Evolutionary conservation across 2,329 filamentous ascomycete genomes (phyloP).

Genomic region (Fusarium napiforme): DNA sequence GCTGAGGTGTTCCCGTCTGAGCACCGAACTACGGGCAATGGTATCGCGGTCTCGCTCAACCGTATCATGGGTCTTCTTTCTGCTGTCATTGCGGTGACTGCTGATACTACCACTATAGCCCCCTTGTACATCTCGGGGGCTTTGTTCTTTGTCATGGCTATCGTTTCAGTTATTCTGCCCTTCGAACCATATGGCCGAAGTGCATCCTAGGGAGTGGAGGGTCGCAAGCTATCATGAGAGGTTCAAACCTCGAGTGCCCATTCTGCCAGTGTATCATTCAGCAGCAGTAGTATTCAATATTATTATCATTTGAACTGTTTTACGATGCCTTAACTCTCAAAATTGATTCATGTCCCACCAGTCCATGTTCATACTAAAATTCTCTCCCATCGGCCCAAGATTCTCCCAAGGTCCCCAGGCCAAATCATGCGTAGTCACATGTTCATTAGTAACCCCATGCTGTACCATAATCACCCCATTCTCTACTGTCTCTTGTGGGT

Average conservation of each 20-base stretch:
- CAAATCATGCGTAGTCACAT: not conserved
- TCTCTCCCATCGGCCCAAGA: slow-evolving; percentile 3
- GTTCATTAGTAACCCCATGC: not conserved
- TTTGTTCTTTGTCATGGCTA: slow-evolving; percentile 70
- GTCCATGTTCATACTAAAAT: slow-evolving; percentile 6
- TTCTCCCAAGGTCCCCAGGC: slow-evolving; percentile 35
- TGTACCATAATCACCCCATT: not conserved
- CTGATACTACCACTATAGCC: slow-evolving; percentile 68
- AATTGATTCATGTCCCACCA: slow-evolving; percentile 34
- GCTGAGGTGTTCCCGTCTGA: slow-evolving; percentile 72
- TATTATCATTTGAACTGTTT: too few relatives aligned
- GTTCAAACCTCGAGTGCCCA: accelerated
- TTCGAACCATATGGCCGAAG: slow-evolving; percentile 69
- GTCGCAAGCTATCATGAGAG: accelerated
- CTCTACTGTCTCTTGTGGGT: not conserved
- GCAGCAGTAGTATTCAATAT: too few relatives aligned
- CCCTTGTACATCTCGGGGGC: slow-evolving; percentile 75
- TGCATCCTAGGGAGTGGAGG: not conserved
- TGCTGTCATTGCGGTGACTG: slow-evolving; percentile 54
- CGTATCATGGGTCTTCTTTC: slow-evolving; percentile 24
- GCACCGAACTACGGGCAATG: slow-evolving; percentile 67
- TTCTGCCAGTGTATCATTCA: accelerated
- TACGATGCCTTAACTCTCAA: not conserved
- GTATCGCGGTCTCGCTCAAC: slow-evolving; percentile 54
- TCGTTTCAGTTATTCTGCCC: slow-evolving; percentile 67